Conservation (phyloP, 192 early-diverging fungal species). For the Dispira parvispora region DNA sequence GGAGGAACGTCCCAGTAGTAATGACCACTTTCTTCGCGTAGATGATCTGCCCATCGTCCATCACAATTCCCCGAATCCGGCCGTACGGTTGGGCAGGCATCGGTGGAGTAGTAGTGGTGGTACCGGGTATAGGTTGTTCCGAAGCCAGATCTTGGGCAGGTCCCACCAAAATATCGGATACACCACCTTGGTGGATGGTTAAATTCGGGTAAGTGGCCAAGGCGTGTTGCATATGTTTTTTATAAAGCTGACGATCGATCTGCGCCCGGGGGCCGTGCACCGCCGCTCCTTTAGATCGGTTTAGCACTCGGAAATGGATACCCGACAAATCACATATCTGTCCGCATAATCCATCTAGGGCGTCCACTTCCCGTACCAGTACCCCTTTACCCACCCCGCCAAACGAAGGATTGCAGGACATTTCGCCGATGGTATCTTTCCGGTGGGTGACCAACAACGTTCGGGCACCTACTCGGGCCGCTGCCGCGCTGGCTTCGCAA, state of each 20-base stretch:
- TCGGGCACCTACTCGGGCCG: slow-evolving; percentile 52
- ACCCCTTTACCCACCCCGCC: slow-evolving; percentile 74
- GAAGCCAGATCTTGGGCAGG: slow-evolving; percentile 22
- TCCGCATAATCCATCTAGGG: slow-evolving; percentile 69
- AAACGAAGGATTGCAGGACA: slow-evolving; percentile 81
- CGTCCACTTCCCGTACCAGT: slow-evolving; percentile 63
- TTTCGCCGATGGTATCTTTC: slow-evolving; percentile 62
- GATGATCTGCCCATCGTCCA: slow-evolving; percentile 49
- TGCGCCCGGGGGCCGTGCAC: slow-evolving; percentile 72
- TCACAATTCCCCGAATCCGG: slow-evolving; percentile 32
- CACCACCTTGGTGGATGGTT: slow-evolving; percentile 45
- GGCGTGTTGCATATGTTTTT: slow-evolving; percentile 46
- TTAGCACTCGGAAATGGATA: slow-evolving; percentile 67
- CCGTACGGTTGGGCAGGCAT: slow-evolving; percentile 15
- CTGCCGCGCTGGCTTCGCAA: slow-evolving; percentile 62
- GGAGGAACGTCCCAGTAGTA: slow-evolving; percentile 66
- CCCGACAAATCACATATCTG: slow-evolving; percentile 58
- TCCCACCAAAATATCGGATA: slow-evolving; percentile 50
- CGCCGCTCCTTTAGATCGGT: slow-evolving; percentile 65
- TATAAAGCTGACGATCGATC: slow-evolving; percentile 64
- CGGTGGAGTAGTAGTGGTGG: slow-evolving; percentile 13
- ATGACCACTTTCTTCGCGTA: slow-evolving; percentile 53
- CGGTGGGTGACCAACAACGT: slow-evolving; percentile 60
- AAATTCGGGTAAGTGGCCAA: slow-evolving; percentile 49
- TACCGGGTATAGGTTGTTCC: slow-evolving; percentile 17